Evolutionary conservation across 805 yeast species (phyloP), one percentile per base, ranked within the genome.

Genomic region (Candida sakaeoensis): DNA sequence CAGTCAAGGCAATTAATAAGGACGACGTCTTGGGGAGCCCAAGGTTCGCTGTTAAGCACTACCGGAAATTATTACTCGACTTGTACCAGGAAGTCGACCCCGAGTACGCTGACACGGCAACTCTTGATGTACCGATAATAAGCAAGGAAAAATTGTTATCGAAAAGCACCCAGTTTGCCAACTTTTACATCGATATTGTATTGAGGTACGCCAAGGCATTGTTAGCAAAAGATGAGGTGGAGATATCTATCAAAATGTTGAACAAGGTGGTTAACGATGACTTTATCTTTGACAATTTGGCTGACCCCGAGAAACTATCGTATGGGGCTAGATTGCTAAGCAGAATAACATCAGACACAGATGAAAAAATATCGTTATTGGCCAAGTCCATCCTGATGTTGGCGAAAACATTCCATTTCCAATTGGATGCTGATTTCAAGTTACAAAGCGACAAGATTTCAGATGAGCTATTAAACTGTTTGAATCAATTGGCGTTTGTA

Each of bases 11-110:
- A 14, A 57, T 68, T 31, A 63, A 66, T 43, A 68, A 68, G 43
- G 74, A 68, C 45, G 74, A 68, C 41, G 70, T 63, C 14, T 51
- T 68, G 42, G 53, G 50, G 36, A 60, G 67, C 41, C 74, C 74
- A 16, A 50, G 70, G 27, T 58, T 63, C 43, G 69, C 74, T 5
- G 70, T 61, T 3, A 68, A 68, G 43, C 73, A 68, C 50, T 68
- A 68, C 48, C 46, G 70, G 31, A 51, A 70, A 40, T 47, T 68
- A 8, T 49, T 68, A 33, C 47, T 65, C 8, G 63, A 63, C 31
- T 42, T 68, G 41, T 68, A 68, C 15, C 50, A 49, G 24, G 60
- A 40, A 9, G 56, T 62, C 3, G 45, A 48, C n/a, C 27, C 58
- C 13, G 55, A 49, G 2, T 54, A 57, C 40, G 58, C 54, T 25